Conservation (phyloP, 306 rosid genomes). For the Luffa acutangula region DNA sequence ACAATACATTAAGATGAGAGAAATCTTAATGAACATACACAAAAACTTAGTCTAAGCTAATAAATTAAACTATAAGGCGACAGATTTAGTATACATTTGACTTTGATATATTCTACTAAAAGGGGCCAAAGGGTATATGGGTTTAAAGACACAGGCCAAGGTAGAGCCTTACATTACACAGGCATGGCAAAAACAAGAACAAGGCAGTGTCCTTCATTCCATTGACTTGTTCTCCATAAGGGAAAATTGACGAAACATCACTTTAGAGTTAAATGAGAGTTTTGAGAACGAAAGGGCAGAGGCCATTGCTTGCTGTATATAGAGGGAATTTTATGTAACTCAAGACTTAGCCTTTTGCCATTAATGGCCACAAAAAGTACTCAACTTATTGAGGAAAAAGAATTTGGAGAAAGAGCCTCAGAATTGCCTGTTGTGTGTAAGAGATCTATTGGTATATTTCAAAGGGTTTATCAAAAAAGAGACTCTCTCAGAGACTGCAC, state of each 20-base stretch:
- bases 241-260: constrained; percentile 37
- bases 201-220: constrained; percentile 8
- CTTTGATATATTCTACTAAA: too few species aligned
- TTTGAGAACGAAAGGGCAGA: constrained; percentile 10
- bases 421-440: constrained; percentile 7
- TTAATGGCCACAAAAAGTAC: background rate
- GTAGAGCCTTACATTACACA: background rate
- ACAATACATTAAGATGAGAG: too few species aligned
- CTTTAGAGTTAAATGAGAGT: constrained; percentile 28
- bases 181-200: background rate
- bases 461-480: background rate
- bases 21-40: too few species aligned
- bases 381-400: background rate
- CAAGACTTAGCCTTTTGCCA: constrained; percentile 10
- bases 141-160: background rate
- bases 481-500: background rate
- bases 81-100: too few species aligned
- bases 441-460: background rate
- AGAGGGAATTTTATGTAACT: constrained; percentile 28
- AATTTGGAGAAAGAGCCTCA: background rate
- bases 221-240: constrained; percentile 29
- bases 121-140: too few species aligned
- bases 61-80: too few species aligned
- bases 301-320: constrained; percentile 17
- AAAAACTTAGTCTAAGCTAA: too few species aligned